Evolutionary conservation across 179 eudicot species (phyloP).

Genomic region (Beta macrorhiza): DNA sequence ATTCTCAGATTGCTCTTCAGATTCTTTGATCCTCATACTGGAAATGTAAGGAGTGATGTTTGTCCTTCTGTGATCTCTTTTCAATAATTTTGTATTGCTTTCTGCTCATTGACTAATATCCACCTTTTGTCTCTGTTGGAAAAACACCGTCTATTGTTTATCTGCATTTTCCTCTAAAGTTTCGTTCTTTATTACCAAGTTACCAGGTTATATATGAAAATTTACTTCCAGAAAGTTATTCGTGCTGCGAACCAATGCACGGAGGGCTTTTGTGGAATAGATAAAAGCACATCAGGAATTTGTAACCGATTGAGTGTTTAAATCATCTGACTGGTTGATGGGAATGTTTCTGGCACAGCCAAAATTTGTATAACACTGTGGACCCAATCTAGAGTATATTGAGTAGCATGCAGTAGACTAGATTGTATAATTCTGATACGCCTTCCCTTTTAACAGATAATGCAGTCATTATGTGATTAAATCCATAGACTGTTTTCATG

Average conservation of each 20-base stretch:
- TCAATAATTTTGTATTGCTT: conserved; percentile 2
- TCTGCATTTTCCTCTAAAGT: background rate
- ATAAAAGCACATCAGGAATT: background rate
- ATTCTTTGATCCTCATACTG: conserved; percentile 77
- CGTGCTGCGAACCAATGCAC: background rate
- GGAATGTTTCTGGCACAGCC: background rate
- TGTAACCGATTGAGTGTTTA: background rate
- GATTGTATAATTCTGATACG: too few species aligned
- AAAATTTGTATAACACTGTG: background rate
- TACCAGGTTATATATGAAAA: background rate
- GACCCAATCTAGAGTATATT: conserved; percentile 2
- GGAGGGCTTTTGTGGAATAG: background rate
- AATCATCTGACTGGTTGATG: background rate
- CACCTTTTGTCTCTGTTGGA: background rate
- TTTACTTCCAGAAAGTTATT: background rate
- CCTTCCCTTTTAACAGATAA: background rate
- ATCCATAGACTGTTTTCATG: background rate
- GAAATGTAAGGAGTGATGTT: conserved; percentile 58
- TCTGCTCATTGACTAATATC: background rate
- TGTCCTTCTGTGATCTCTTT: conserved; percentile 17
- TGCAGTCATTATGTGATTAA: background rate
- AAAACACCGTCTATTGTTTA: background rate
- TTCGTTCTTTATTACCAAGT: background rate
- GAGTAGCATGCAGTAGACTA: background rate
- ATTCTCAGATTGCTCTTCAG: conserved; percentile 88